Evolutionary conservation across 305 asterid genomes (phyloP), one percentile per base, ranked within the genome.

Genomic region (Vinca major): DNA sequence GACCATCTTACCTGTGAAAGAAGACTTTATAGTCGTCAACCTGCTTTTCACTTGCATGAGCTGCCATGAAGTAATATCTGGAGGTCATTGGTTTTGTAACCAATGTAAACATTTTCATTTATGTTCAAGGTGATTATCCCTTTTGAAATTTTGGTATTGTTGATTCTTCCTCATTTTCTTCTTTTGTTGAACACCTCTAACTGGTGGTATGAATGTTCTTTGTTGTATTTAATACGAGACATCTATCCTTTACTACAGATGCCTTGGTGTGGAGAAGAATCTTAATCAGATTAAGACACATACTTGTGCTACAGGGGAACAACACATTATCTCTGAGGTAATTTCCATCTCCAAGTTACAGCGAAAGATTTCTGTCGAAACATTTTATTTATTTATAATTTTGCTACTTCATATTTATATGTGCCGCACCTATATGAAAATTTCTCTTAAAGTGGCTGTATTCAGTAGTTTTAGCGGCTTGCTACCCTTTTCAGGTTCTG

Each of bases 51-150:
- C 74, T 17, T 89, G 96, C 81, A 70, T 75, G 62, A 79, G 73
- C 67, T 89, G 96, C 79, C 78, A 77, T 55, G 83, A 82, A 54
- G 84, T 86, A 62, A 62, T 84, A 48, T 77, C 91, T 8, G 89
- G 88, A 68, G 74, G 75, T 7, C 74, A 77, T 71, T 83, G 92
- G 92, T 74, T 74, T 71, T 89, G 95, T 75, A 61, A 76, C 66
- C 82, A 85, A 69, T 87, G 95, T 88, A 80, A 74, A 74, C 73
- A 77, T 54, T 76, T 77, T 62, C 84, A 81, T 72, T 40, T 86
- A 71, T 89, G 96, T 62, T 54, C 62, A 77, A 84, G 92, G 92
- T 88, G 73, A 74, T 11, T 54, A 68, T 66, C 64, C 47, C 65
- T 40, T 58, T 65, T 63, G 74, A 33, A 72, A 26, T 26, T 26